Base-by-base conservation (phyloP, 768 basidiomycete genomes). In the Mrakia blollopis region DNA sequence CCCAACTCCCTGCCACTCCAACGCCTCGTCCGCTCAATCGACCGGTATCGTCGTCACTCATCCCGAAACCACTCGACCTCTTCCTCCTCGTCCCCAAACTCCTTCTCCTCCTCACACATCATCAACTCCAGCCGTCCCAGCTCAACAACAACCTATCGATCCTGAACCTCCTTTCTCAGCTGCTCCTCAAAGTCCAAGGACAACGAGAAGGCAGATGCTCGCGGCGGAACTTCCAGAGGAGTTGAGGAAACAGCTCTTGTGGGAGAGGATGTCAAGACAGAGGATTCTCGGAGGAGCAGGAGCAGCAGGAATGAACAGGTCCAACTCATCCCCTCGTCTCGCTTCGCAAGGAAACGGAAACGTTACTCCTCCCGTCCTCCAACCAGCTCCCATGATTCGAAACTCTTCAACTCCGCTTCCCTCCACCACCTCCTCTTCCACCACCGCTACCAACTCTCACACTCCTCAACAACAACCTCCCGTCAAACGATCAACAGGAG, bases 221-320 rank as follows among this genome's bases (percentile, higher is more conserved):
- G 86, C 89, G 74, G 91, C 89, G 6, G 94, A 96, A 83, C 85
- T 96, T 81, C 90, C 91, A 44, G 94, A 96, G 84, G 91, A 90
- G 77, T 84, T 96, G 79, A 86, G 94, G 30, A 86, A 91, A 65
- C 91, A 94, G 80, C 82, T 94, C 75, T 84, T 94, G 8, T 93
- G 92, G 92, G 91, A 85, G 76, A 81, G 85, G 2, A 83, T 84
- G 79, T 82, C 80, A 16, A 78, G 80, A 7, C 81, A 81, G 72
- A 69, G 79, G 11, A 72, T 80, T 39, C 67, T 81, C n/a, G 81
- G 80, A 41, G 77, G 67, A 3, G 73, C 72, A 41, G 77, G 67
- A 3, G 73, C 72, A 32, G 73, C 67, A 4, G 60, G 37, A 1
- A 72, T 73, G 62, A 73, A 68, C 47, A 25, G 67, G 39, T 50